phyloP scores from a whole-genome alignment of 805 yeast genomes.

The Priceomyces medius region DNA sequence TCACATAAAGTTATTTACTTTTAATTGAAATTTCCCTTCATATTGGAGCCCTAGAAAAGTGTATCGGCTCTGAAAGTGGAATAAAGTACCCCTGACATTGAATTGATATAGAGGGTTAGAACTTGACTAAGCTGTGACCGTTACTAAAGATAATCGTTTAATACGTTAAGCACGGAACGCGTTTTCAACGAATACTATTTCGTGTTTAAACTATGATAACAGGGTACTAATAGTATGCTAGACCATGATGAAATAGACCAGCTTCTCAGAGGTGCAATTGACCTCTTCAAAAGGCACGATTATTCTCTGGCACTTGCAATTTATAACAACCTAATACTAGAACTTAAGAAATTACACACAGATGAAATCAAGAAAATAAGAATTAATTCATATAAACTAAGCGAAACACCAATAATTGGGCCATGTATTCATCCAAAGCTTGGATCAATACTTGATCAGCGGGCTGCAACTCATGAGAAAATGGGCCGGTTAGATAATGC shows the following conservation, averaged over 20 bases:
- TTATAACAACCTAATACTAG: slow-evolving; percentile 25
- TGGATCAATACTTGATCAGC: slow-evolving; percentile 38
- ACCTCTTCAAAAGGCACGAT: slow-evolving; percentile 29
- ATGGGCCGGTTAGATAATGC: slow-evolving; percentile 31
- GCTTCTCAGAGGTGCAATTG: slow-evolving; percentile 27
- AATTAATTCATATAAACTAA: slow-evolving; percentile 16
- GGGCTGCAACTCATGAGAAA: slow-evolving; percentile 52
- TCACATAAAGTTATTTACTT: no score
- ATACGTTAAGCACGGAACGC: no score
- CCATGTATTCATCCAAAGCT: slow-evolving; percentile 36
- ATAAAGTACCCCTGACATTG: no score
- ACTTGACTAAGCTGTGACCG: no score
- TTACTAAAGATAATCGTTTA: no score
- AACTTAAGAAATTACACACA: slow-evolving; percentile 15
- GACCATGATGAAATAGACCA: slow-evolving; percentile 26
- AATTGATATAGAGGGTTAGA: no score
- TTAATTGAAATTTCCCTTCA: no score
- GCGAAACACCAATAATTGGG: slow-evolving; percentile 28
- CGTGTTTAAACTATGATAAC: no score
- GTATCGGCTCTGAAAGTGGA: no score
- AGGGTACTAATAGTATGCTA: slow-evolving; percentile 9
- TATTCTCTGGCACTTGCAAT: slow-evolving; percentile 26
- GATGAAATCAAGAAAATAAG: slow-evolving; percentile 18
- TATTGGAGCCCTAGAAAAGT: no score
- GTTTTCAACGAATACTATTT: no score